phyloP scores from a whole-genome alignment of 2,329 filamentous ascomycete species.

The Mollisiaceae sp. region DNA sequence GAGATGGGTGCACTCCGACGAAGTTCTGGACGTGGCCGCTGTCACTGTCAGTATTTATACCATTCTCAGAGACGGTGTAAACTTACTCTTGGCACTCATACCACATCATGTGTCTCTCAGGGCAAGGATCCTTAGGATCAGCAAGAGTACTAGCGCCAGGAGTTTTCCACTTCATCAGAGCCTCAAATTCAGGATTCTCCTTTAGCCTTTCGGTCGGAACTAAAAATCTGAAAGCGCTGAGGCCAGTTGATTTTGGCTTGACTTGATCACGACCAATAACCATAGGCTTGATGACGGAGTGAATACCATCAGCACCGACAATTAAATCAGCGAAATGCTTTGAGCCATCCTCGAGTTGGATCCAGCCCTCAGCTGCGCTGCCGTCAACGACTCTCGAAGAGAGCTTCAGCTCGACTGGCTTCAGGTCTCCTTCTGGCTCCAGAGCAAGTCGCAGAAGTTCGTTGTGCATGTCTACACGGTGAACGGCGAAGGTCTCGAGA shows the following conservation, averaged over 20 bases:
- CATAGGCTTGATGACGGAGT: slow-evolving; percentile 4
- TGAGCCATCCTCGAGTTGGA: background rate
- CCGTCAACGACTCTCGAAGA: background rate
- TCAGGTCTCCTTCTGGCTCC: slow-evolving; percentile 2
- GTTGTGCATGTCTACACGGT: background rate
- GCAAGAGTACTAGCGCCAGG: background rate
- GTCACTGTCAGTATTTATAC: background rate
- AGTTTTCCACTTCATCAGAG: slow-evolving; percentile 2
- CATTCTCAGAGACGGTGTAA: no score
- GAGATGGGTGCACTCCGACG: background rate
- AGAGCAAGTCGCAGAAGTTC: background rate
- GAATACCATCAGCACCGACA: slow-evolving; percentile 1
- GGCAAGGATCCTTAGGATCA: slow-evolving; percentile 1
- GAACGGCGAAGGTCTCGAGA: background rate
- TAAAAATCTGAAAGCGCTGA: slow-evolving; percentile 2
- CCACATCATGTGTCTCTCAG: slow-evolving; percentile 9
- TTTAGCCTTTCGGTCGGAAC: slow-evolving; percentile 3
- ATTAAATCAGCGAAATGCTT: slow-evolving; percentile 5
- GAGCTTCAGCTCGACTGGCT: background rate
- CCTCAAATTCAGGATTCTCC: background rate
- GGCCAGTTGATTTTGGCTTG: background rate
- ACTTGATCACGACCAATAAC: background rate
- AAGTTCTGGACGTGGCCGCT: slow-evolving; percentile 5
- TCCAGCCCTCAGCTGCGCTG: background rate
- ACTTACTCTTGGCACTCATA: slow-evolving; percentile 8